A percentile compares a stretch with the other conserved stretches of the same genome.
Evolutionary conservation across 345 rosid genomes (phyloP).

Genomic region (Eucalyptus cladocalyx): DNA sequence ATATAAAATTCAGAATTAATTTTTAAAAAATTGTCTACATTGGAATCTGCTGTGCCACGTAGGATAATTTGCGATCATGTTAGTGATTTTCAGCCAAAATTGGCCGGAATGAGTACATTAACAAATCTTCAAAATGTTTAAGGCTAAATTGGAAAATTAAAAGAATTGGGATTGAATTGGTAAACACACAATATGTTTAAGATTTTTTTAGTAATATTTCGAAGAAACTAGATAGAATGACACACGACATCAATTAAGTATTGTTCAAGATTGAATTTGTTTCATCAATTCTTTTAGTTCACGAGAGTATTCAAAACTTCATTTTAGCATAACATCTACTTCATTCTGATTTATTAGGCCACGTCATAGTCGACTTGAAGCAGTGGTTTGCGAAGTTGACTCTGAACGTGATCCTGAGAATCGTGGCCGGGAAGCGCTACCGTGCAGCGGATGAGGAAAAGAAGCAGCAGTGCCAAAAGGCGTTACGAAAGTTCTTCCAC

Average conservation of each 20-base stretch:
- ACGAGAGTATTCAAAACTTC: not conserved
- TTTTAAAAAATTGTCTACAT: too few relatives aligned
- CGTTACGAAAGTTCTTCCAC: not conserved
- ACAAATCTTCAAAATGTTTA: not conserved
- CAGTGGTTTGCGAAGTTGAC: conserved; percentile 11
- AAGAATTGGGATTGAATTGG: not conserved
- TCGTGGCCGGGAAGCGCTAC: conserved; percentile 20
- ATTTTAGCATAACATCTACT: not conserved
- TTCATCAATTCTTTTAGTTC: not conserved
- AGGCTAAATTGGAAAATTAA: not conserved
- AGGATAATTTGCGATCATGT: too few relatives aligned
- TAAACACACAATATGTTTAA: not conserved
- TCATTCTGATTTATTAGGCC: not conserved
- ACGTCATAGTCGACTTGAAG: conserved; percentile 12
- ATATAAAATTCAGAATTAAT: too few relatives aligned
- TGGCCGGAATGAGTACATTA: too few relatives aligned
- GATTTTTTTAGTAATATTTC: not conserved
- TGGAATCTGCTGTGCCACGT: rapidly evolving
- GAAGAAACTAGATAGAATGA: not conserved
- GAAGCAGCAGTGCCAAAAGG: not conserved
- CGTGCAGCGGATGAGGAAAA: not conserved
- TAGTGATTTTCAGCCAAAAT: too few relatives aligned
- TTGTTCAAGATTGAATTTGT: not conserved
- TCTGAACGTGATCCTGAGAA: conserved; percentile 6
- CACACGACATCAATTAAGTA: not conserved